Conservation (phyloP, 192 early-diverging fungal genomes). For the Coemansia sp. region DNA sequence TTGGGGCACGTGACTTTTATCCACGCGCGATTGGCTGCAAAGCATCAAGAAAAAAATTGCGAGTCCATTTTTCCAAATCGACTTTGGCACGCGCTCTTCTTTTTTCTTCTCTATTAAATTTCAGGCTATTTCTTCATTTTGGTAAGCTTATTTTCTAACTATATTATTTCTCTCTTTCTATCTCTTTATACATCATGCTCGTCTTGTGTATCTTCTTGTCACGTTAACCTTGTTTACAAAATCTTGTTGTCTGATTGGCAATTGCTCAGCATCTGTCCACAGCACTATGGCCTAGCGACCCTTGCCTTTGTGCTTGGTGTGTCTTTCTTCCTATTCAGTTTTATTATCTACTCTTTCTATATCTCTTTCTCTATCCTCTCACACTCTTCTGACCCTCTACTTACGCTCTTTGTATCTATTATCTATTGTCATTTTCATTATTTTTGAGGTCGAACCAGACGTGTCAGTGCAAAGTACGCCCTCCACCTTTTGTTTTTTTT, state of each 20-base stretch:
- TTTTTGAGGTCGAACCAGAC: slow-evolving; percentile 11
- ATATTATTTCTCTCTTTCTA: slow-evolving; percentile 6
- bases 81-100: not conserved
- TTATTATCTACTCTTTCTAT: not conserved
- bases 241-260: slow-evolving; percentile 2
- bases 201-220: slow-evolving; percentile 6
- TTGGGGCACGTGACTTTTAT: not conserved
- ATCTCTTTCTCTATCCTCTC: not conserved
- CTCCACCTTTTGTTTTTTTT: not conserved
- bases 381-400: not conserved
- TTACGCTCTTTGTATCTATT: slow-evolving; percentile 9
- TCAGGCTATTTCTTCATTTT: slow-evolving; percentile 27
- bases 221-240: not conserved
- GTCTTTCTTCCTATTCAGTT: slow-evolving; percentile 10
- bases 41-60: slow-evolving; percentile 3
- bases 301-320: not conserved
- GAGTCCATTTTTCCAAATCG: not conserved
- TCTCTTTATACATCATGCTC: slow-evolving; percentile 12
- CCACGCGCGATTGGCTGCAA: slow-evolving; percentile 4
- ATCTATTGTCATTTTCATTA: slow-evolving; percentile 3
- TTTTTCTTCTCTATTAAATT: slow-evolving; percentile 9
- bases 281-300: slow-evolving; percentile 13
- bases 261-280: slow-evolving; percentile 6
- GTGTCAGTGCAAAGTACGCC: slow-evolving; percentile 16
- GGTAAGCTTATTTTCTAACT: slow-evolving; percentile 33